Conservation (phyloP, 345 rosid species). For the Erucastrum elatum region DNA sequence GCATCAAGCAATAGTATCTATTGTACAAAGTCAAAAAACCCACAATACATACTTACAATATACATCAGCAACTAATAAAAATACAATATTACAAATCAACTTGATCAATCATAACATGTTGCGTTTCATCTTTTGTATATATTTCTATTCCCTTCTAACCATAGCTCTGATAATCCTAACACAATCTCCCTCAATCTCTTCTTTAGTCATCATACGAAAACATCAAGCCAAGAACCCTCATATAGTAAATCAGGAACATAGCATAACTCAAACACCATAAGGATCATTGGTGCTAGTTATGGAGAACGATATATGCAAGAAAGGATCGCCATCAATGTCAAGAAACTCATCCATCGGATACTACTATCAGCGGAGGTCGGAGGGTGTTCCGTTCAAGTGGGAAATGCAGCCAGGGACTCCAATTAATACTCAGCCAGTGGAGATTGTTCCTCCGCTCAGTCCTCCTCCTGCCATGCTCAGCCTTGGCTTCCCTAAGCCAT, state of each 20-base stretch:
- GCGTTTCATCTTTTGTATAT: not conserved
- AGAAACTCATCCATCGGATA: conserved; percentile 42
- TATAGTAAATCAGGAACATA: conserved; percentile 22
- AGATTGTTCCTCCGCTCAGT: conserved; percentile 43
- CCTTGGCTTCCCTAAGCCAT: conserved; percentile 54
- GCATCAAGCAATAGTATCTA: conserved; percentile 18
- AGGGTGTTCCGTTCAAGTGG: conserved; percentile 63
- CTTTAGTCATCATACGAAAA: not conserved
- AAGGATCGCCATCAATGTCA: conserved; percentile 6
- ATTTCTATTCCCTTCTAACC: too few species aligned
- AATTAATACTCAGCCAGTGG: conserved; percentile 35
- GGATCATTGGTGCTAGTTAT: not conserved
- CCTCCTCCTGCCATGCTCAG: conserved; percentile 73
- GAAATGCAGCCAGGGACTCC: conserved; percentile 67
- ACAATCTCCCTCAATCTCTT: not conserved
- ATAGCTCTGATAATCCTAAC: not conserved
- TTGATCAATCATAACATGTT: conserved; percentile 6
- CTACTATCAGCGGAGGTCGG: conserved; percentile 35
- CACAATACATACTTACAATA: not conserved
- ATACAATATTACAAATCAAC: conserved; percentile 12
- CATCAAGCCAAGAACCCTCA: conserved; percentile 13
- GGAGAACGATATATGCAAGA: conserved; percentile 17
- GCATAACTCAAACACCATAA: conserved; percentile 7
- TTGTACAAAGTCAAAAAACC: conserved; percentile 17
- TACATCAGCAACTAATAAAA: conserved; percentile 11